phyloP scores from a whole-genome alignment of 2,329 filamentous ascomycete genomes.

The Colletotrichum chlorophyti region DNA sequence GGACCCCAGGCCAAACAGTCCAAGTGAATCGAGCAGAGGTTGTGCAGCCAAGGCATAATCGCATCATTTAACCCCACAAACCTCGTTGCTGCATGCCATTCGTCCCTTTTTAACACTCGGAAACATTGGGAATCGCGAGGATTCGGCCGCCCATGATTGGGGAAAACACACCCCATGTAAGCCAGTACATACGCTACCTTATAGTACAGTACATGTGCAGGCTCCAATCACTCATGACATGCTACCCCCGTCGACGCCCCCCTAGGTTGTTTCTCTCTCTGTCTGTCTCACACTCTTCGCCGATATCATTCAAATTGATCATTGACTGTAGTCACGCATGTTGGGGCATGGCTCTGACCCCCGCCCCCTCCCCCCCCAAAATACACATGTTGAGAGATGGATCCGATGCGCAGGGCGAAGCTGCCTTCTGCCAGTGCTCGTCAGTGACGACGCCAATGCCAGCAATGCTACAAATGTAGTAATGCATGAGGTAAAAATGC shows the following conservation, averaged over 20 bases:
- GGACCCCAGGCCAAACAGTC: neutral
- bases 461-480: neutral
- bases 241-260: neutral
- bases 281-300: neutral
- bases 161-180: too few species aligned
- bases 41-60: constrained; percentile 12
- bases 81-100: too few species aligned
- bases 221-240: too few species aligned
- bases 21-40: neutral
- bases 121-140: too few species aligned
- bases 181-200: too few species aligned
- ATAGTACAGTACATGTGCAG: too few species aligned
- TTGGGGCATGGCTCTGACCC: too few species aligned
- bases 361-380: constrained; percentile 15
- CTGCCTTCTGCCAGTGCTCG: constrained; percentile 2
- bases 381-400: constrained; percentile 9
- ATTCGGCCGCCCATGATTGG: too few species aligned
- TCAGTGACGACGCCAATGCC: constrained; percentile 9
- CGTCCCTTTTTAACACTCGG: too few species aligned
- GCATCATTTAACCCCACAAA: too few species aligned
- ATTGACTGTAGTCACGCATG: constrained; percentile 13
- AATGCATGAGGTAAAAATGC: neutral
- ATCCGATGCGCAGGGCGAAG: neutral
- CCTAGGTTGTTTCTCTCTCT: neutral
- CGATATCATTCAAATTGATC: constrained; percentile 6